These are phyloP conservation scores for Chlamydomonas sp. DNA, from an alignment of 139 green algal genomes.

Conservation along the genomic window DNA sequence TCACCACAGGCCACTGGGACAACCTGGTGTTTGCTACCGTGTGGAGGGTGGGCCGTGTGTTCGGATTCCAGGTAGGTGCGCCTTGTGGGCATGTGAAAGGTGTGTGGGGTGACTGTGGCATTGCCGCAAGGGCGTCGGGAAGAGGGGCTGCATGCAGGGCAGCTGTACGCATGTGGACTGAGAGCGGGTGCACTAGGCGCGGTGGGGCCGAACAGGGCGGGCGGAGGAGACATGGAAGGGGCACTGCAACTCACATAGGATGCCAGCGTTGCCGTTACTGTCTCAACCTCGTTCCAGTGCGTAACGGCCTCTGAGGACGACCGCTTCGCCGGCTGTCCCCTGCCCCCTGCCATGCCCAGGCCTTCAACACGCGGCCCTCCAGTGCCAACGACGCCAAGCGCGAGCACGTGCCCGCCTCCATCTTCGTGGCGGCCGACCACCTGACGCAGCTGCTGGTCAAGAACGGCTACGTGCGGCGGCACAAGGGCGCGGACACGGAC, in stretches of 20 bases:
- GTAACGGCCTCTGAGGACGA: too few relatives aligned
- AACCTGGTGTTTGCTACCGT: conserved; percentile 26
- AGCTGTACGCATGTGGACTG: too few relatives aligned
- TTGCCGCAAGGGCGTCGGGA: too few relatives aligned
- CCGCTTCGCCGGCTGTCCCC: neutral
- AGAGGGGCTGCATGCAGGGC: too few relatives aligned
- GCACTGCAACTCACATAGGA: too few relatives aligned
- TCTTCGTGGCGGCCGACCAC: conserved; percentile 73
- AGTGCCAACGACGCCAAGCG: neutral
- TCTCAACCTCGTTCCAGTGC: too few relatives aligned
- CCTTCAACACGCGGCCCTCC: conserved; percentile 18
- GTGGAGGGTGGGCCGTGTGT: conserved; percentile 32
- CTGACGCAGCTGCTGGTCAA: conserved; percentile 69
- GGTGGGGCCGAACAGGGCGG: too few relatives aligned
- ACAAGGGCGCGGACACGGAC: conserved; percentile 24
- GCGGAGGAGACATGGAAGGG: neutral
- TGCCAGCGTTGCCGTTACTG: too few relatives aligned
- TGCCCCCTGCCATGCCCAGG: neutral
- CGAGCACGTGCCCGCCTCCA: conserved; percentile 52
- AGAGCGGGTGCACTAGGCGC: too few relatives aligned
- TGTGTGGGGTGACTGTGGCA: too few relatives aligned
- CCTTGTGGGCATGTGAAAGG: too few relatives aligned
- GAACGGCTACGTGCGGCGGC: conserved; percentile 64
- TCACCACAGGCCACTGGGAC: conserved; percentile 39
- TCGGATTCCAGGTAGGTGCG: conserved; percentile 17